A percentile compares a stretch with the other conserved stretches of the same genome.
These are phyloP conservation scores for Diaporthe australafricana DNA, from an alignment of 2,329 filamentous ascomycete genomes.

Conservation along the genomic window DNA sequence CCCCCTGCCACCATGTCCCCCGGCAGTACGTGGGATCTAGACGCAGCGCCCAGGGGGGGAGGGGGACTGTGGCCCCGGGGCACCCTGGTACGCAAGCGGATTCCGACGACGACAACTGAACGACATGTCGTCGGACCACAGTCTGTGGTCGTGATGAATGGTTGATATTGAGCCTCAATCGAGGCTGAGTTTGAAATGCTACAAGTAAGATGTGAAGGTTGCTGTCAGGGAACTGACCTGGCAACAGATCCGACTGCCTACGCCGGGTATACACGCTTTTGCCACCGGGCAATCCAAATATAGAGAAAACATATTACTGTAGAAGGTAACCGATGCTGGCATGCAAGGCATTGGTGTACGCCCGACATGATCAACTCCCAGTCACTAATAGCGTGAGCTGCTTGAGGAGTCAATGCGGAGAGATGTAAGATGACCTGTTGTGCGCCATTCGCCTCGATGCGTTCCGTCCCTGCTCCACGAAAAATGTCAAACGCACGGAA, in stretches of 20 bases:
- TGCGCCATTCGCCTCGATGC: not conserved
- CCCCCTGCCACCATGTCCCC: not conserved
- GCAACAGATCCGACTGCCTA: not conserved
- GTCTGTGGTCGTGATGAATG: not conserved
- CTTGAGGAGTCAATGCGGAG: not conserved
- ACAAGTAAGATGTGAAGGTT: too few species aligned
- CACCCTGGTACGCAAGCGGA: slow-evolving; percentile 25
- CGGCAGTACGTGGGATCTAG: slow-evolving; percentile 31
- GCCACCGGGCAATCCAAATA: not conserved
- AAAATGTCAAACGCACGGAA: not conserved
- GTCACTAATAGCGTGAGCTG: not conserved
- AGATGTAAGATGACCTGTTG: not conserved
- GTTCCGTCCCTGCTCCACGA: not conserved
- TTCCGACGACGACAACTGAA: slow-evolving; percentile 28
- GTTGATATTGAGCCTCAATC: not conserved
- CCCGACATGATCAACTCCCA: not conserved
- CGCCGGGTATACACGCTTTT: not conserved
- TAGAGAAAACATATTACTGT: not conserved
- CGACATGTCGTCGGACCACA: slow-evolving; percentile 9
- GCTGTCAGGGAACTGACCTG: too few species aligned
- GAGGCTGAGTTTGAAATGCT: not conserved
- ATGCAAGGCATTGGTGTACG: not conserved
- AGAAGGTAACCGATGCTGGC: not conserved
- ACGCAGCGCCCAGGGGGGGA: slow-evolving; percentile 28
- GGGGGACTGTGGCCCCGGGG: slow-evolving; percentile 7